These are phyloP conservation scores for Scytalidium lignicola DNA, from an alignment of 2,329 filamentous ascomycete genomes.

Conservation along the genomic window DNA sequence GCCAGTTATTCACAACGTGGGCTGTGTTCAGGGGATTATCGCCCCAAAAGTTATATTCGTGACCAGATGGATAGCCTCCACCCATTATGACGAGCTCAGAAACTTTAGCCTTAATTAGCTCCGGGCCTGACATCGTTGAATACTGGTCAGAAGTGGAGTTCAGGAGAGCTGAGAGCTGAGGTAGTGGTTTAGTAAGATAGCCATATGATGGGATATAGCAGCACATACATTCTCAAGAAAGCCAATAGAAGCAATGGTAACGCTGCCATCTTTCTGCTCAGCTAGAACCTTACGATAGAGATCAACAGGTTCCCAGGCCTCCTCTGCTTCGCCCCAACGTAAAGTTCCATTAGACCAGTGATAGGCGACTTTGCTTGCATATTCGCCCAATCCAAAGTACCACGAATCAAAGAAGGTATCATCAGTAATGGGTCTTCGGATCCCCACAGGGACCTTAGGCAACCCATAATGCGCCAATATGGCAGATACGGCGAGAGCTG, in stretches of 20 bases:
- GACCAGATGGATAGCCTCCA: constrained; percentile 41
- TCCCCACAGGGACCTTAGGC: constrained; percentile 31
- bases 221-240: constrained; percentile 36
- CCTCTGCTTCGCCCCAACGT: constrained; percentile 29
- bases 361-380: constrained; percentile 40
- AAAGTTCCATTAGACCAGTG: constrained; percentile 34
- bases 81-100: constrained; percentile 48
- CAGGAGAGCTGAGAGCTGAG: constrained; percentile 38
- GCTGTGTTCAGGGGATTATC: constrained; percentile 32
- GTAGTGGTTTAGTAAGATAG: no score
- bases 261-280: constrained; percentile 33
- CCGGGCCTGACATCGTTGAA: constrained; percentile 34
- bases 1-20: constrained; percentile 43
- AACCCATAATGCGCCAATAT: constrained; percentile 38
- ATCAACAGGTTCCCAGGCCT: constrained; percentile 36
- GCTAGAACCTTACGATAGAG: constrained; percentile 41
- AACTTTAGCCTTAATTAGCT: constrained; percentile 40
- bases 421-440: constrained; percentile 35
- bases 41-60: constrained; percentile 45
- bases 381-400: constrained; percentile 36
- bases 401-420: constrained; percentile 39
- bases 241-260: constrained; percentile 41
- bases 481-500: constrained; percentile 27
- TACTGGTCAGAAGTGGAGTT: constrained; percentile 37
- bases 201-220: neutral